Conservation (phyloP, 495 filamentous ascomycete species). For the Trypethelium eluteriae region DNA sequence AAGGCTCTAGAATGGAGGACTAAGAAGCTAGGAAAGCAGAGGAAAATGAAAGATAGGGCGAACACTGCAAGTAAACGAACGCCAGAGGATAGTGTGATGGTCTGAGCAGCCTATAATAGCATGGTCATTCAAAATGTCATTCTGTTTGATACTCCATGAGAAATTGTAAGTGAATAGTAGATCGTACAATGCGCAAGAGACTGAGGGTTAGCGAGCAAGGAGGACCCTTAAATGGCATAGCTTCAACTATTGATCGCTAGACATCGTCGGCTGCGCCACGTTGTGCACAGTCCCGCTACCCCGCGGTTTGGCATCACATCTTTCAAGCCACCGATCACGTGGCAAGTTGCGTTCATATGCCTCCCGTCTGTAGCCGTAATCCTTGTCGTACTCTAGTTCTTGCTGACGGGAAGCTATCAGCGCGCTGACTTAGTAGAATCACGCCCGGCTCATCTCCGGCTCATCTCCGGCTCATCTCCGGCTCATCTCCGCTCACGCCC, state of each 20-base stretch:
- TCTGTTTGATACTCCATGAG: not conserved
- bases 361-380: not conserved
- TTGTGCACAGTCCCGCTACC: not conserved
- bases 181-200: not conserved
- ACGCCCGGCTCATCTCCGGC: not conserved
- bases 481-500: too few species aligned
- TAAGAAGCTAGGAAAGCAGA: not conserved
- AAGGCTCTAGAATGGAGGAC: conserved; percentile 1
- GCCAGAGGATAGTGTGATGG: conserved; percentile 2
- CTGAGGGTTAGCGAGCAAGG: not conserved
- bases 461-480: too few species aligned
- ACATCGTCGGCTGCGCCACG: not conserved
- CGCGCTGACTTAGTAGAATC: not conserved
- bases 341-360: not conserved
- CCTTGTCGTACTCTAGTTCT: not conserved
- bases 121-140: not conserved
- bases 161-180: not conserved
- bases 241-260: too few species aligned
- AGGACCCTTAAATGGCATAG: too few species aligned
- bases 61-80: not conserved
- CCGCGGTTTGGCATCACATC: not conserved
- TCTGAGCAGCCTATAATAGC: not conserved
- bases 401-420: not conserved
- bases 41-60: not conserved
- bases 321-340: not conserved